Conservation (phyloP, 176 grass and related monocot genomes). For the Triticum dicoccoides region DNA sequence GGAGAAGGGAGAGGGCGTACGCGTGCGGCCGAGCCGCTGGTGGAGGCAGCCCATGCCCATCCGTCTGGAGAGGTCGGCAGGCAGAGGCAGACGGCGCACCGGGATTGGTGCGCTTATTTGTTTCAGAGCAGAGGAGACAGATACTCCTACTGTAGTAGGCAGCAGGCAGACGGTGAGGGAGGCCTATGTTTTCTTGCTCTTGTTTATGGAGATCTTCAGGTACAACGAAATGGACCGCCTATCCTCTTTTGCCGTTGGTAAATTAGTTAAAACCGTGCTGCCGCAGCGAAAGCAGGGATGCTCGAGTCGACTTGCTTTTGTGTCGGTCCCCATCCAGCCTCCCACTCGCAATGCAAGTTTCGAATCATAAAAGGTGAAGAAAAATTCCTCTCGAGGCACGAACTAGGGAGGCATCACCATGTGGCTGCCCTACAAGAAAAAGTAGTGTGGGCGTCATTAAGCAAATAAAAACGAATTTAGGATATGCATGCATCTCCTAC, state of each 20-base stretch:
- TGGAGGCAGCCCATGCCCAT: constrained; percentile 35
- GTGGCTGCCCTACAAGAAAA: too few species aligned
- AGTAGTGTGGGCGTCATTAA: too few species aligned
- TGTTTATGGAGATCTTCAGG: not conserved
- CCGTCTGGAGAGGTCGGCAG: not conserved
- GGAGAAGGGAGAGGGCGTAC: not conserved
- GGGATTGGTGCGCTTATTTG: not conserved
- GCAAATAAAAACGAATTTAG: too few species aligned
- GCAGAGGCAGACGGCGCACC: not conserved
- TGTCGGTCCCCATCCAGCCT: constrained; percentile 28
- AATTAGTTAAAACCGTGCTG: not conserved
- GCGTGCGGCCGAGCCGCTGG: constrained; percentile 28
- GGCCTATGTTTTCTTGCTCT: not conserved
- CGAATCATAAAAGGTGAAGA: not conserved
- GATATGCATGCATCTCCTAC: too few species aligned
- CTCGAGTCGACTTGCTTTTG: not conserved
- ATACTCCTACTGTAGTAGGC: not conserved
- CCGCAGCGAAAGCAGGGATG: too few species aligned
- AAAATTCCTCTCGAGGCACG: not conserved
- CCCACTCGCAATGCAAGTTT: not conserved
- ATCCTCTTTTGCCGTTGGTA: not conserved
- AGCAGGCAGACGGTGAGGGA: not conserved
- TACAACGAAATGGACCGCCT: not conserved
- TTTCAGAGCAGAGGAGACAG: not conserved
- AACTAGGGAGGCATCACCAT: too few species aligned